Evolutionary conservation across 1,284 basidiomycete species (phyloP), one percentile per base, ranked within the genome.

Genomic region (Uromyces viciae-fabae): DNA sequence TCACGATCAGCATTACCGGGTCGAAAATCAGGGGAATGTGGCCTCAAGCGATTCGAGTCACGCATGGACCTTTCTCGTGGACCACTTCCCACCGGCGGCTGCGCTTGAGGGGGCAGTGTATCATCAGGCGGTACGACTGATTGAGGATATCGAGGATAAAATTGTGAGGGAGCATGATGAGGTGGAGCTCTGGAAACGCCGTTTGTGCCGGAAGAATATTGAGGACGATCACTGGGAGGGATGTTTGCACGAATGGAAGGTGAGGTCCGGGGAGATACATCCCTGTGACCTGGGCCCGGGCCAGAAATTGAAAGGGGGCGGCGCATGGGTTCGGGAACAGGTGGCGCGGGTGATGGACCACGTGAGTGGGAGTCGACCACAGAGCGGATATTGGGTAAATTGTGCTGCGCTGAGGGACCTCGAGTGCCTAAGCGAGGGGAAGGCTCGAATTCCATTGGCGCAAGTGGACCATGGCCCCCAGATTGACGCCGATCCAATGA

Each of bases 371-470:
- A 79, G 49, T 79, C 77, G 38, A 71, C 64, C 19, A 79, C 77
- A 31, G 77, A 71, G 15, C 68, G 77, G 31, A 79, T 69, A 33
- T 79, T 66, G 25, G 77, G 77, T 36, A 79, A 28, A 49, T 69
- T 79, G 68, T 79, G 77, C 31, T 68, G 68, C 15, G 68, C 66
- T 54, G 64, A 58, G 25, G 38, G 52, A 7, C 64, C 75, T 38
- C 62, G 49, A n/a, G 33, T 60, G 28, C 54, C 43, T 7, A 68
- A 64, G 66, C 64, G 68, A 82, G 81, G 82, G 15, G 89, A 88
- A n/a, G 91, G 89, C 80, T 94, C 92, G 5, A 92, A 89, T 22
- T 94, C 93, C 91, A 95, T 95, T 0, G 93, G 89, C 1, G 92
- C 93, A 28, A 95, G 88, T 1, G 90, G 91, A 0, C 91, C 90